Conservation (phyloP, 371 early-diverging fungal species). For the Coemansia sp. region DNA sequence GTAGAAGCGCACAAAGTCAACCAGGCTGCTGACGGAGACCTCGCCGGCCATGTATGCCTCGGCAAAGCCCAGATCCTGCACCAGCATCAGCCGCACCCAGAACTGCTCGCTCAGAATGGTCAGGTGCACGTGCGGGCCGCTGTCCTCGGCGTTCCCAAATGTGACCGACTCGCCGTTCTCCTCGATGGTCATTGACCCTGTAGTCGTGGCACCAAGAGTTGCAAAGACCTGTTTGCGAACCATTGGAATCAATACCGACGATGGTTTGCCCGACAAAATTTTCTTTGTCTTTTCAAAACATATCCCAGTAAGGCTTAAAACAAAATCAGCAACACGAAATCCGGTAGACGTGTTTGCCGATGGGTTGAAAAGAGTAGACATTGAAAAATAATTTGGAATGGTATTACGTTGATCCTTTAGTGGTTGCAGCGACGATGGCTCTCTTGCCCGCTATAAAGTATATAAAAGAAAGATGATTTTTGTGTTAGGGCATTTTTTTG, state of each 20-base stretch:
- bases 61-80: conserved; percentile 61
- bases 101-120: conserved; percentile 54
- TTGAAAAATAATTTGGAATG: background rate
- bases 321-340: conserved; percentile 7
- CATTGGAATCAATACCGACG: conserved; percentile 13
- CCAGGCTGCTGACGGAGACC: conserved; percentile 54
- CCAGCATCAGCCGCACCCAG: conserved; percentile 57
- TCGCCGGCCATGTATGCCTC: conserved; percentile 69
- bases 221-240: conserved; percentile 22
- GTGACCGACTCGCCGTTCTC: conserved; percentile 23
- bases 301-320: conserved; percentile 11
- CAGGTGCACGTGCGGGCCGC: conserved; percentile 45
- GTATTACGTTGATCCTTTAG: too few relatives aligned
- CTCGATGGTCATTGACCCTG: conserved; percentile 41
- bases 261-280: conserved; percentile 6
- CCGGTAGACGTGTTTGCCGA: conserved; percentile 10
- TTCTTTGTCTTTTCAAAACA: conserved; percentile 10
- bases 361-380: conserved; percentile 12
- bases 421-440: too few relatives aligned
- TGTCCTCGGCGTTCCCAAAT: conserved; percentile 43
- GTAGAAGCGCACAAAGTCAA: conserved; percentile 54
- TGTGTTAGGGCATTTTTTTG: too few relatives aligned
- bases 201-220: conserved; percentile 10
- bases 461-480: too few relatives aligned
- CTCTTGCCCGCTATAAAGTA: background rate